A percentile compares a stretch with the other conserved stretches of the same genome.
Evolutionary conservation across 2,329 filamentous ascomycete species (phyloP).

Genomic region (Sporothrix mexicana): DNA sequence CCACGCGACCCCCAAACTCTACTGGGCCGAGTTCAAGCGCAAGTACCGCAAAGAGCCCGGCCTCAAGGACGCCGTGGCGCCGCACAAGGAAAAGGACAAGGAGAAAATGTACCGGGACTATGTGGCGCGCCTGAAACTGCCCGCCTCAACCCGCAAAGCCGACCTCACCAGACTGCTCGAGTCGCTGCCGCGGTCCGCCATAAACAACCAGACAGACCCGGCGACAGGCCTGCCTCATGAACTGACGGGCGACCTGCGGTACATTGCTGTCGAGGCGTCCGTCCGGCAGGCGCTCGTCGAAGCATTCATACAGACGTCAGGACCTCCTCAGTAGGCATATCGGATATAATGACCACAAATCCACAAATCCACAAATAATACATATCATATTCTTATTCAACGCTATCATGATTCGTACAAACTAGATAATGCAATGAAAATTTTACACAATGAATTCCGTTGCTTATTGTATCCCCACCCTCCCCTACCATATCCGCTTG

Average conservation of each 20-base stretch:
- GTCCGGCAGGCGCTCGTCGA: conserved; percentile 69
- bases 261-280: conserved; percentile 67
- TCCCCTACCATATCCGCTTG: conserved; percentile 88
- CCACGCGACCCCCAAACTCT: conserved; percentile 86
- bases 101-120: conserved; percentile 82
- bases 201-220: conserved; percentile 64
- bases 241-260: conserved; percentile 71
- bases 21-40: conserved; percentile 95
- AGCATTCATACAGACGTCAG: conserved; percentile 68
- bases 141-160: conserved; percentile 68
- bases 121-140: conserved; percentile 68
- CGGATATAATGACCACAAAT: background rate
- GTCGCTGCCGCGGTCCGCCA: conserved; percentile 59
- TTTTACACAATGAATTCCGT: too few relatives aligned
- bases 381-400: background rate
- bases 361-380: background rate
- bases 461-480: background rate
- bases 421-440: too few relatives aligned
- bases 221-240: conserved; percentile 64
- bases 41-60: conserved; percentile 83
- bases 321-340: conserved; percentile 52
- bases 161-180: conserved; percentile 72
- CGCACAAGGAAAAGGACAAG: conserved; percentile 69
- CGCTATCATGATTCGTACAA: background rate
- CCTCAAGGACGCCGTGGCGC: conserved; percentile 75